Base-by-base conservation (phyloP, 768 basidiomycete genomes). In the Lactarius trivialis region DNA sequence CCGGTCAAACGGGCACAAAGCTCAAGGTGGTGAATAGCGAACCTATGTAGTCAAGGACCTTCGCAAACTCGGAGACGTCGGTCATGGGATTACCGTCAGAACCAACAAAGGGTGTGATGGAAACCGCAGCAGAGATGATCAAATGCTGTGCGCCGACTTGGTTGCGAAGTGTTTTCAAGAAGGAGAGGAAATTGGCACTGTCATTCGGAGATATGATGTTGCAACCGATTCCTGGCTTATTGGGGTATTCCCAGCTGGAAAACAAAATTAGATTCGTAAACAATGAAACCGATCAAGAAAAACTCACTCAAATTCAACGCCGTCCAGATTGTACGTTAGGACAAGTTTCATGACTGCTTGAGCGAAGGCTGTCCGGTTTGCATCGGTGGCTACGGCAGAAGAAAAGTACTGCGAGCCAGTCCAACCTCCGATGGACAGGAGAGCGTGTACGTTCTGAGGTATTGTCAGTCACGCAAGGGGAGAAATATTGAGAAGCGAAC, bases 181-280 rank as follows among this genome's bases (percentile, higher is more conserved):
- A 91, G 5, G 74, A 64, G 37, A 94, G 81, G 73, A 88, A 90
- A 72, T 97, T 94, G 34, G 80, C 75, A 0, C 85, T 82, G 71
- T 98, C 95, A 57, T 78, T 63, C 1, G 56, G 8, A 24, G 71
- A 73, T 61, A 86, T 78, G 0, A 71, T 71, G 71, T 96, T 97
- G 67, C 89, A 89, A 1, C 82, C 82, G 1, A 87, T 77, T 34
- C 92, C 91, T 55, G 77, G 74, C 4, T 73, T 67, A 58, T 79
- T 81, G 1, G 93, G 93, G 70, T 88, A 93, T 73, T 96, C 93
- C 92, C 92, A 95, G 69, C 91, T 92, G n/a, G 15, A 30, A 7
- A 17, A n/a, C n/a, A n/a, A 12, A 7, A n/a, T n/a, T n/a, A n/a
- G n/a, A n/a, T n/a, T n/a, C n/a, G n/a, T 55, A 15, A 24, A 19